phyloP scores from a whole-genome alignment of 345 rosid species.

The Salix dunnii region DNA sequence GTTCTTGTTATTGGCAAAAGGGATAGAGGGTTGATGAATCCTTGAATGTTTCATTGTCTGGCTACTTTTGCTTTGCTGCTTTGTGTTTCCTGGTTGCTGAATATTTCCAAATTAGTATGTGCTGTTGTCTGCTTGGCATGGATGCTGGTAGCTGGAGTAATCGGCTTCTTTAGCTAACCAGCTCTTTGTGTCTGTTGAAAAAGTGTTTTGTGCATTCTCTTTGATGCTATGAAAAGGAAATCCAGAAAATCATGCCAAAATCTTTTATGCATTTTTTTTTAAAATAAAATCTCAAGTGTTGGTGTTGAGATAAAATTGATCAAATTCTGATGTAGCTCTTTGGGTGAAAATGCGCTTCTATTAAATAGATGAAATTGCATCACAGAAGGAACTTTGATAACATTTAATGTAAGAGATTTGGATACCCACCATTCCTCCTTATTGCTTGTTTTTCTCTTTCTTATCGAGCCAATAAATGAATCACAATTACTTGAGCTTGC shows the following conservation, averaged over 20 bases:
- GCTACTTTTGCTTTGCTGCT: background rate
- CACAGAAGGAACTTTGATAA: background rate
- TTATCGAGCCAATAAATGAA: background rate
- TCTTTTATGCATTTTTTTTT: background rate
- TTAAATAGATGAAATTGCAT: background rate
- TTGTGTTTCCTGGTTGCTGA: background rate
- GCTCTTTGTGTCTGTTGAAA: background rate
- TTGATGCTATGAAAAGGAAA: background rate
- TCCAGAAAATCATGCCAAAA: background rate
- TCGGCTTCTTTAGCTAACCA: background rate
- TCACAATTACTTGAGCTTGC: background rate
- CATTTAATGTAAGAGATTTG: background rate
- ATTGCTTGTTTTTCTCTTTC: background rate
- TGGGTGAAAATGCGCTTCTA: background rate
- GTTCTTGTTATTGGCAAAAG: background rate
- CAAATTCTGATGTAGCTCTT: background rate
- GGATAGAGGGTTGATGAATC: background rate
- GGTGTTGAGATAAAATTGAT: background rate
- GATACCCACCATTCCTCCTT: background rate
- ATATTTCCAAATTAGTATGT: background rate
- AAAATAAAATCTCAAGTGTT: background rate
- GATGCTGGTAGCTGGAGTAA: background rate
- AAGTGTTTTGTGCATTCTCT: background rate
- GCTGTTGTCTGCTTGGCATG: background rate
- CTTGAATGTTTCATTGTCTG: background rate